A percentile compares a stretch with the other conserved stretches of the same genome.
Evolutionary conservation across 495 filamentous ascomycete species (phyloP).

Genomic region (Hypoxylon crocopeplum): DNA sequence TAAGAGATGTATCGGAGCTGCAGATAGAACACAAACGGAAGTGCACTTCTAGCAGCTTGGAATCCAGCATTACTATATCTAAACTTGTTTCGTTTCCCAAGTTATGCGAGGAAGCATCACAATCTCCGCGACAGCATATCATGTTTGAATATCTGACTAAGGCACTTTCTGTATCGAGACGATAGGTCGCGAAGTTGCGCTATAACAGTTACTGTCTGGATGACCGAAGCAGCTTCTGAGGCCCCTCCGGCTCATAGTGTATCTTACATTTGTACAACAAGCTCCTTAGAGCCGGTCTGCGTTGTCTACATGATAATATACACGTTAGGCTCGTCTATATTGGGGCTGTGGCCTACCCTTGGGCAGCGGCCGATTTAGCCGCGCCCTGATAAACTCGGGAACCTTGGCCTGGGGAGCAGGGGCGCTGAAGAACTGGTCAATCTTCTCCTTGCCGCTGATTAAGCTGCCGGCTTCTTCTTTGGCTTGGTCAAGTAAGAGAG

Average conservation of each 20-base stretch:
- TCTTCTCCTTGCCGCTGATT: conserved; percentile 61
- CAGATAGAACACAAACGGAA: no score
- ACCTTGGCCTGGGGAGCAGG: conserved; percentile 13
- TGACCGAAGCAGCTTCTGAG: no score
- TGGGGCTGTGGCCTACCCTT: neutral
- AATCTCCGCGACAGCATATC: no score
- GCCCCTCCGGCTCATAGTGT: neutral
- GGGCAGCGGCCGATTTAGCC: neutral
- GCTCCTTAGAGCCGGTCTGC: neutral
- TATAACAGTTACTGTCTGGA: no score
- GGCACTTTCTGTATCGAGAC: no score
- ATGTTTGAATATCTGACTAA: no score
- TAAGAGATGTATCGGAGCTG: no score
- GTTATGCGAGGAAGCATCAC: no score
- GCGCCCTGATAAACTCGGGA: conserved; percentile 42
- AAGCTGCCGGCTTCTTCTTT: conserved; percentile 55
- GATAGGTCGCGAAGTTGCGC: no score
- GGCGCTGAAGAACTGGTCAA: conserved; percentile 51
- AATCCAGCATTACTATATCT: no score
- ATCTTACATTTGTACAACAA: conserved; percentile 18
- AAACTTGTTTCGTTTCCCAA: no score
- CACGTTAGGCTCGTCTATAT: conserved; percentile 1
- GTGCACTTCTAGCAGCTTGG: no score
- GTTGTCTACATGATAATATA: conserved; percentile 12
- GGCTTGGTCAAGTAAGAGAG: conserved; percentile 53